Evolutionary conservation across 2,329 filamentous ascomycete genomes (phyloP).

Genomic region (Calonectria pauciramosa): DNA sequence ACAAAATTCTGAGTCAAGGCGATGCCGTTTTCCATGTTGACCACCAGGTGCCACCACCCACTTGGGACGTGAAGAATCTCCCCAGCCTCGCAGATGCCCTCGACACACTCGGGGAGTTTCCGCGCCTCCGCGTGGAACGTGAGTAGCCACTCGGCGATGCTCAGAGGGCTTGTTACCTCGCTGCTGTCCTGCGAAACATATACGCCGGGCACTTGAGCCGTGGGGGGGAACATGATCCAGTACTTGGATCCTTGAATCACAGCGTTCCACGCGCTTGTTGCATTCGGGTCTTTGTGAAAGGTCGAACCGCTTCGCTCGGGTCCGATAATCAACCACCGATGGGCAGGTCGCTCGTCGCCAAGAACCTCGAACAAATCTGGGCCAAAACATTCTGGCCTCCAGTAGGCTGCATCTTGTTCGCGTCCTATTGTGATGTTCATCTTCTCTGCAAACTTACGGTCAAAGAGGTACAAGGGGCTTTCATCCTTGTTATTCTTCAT

Average conservation of each 20-base stretch:
- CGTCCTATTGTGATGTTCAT: constrained; percentile 78
- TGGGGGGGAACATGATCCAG: constrained; percentile 97
- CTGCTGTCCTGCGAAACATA: constrained; percentile 90
- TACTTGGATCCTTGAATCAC: constrained; percentile 92
- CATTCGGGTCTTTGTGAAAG: constrained; percentile 89
- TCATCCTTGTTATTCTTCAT: constrained; percentile 86
- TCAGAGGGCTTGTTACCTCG: constrained; percentile 93
- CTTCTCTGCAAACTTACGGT: constrained; percentile 87
- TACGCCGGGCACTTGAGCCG: constrained; percentile 85
- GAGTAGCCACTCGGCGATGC: constrained; percentile 96
- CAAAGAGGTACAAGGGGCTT: constrained; percentile 93
- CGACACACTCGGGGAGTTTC: constrained; percentile 79
- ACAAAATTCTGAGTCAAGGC: constrained; percentile 98
- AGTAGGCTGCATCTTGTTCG: constrained; percentile 72
- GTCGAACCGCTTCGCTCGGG: constrained; percentile 90
- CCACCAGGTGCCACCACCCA: constrained; percentile 97
- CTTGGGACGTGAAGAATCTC: constrained; percentile 94
- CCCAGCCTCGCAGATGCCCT: constrained; percentile 86
- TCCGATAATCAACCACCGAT: constrained; percentile 93
- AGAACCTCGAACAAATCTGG: constrained; percentile 88
- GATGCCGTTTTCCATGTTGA: constrained; percentile 87
- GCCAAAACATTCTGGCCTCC: constrained; percentile 86
- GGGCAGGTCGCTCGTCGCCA: constrained; percentile 83
- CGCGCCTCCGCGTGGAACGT: constrained; percentile 90
- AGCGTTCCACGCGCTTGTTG: constrained; percentile 91